phyloP scores from a whole-genome alignment of 164 flowering plant species.

The Protea cynaroides region DNA sequence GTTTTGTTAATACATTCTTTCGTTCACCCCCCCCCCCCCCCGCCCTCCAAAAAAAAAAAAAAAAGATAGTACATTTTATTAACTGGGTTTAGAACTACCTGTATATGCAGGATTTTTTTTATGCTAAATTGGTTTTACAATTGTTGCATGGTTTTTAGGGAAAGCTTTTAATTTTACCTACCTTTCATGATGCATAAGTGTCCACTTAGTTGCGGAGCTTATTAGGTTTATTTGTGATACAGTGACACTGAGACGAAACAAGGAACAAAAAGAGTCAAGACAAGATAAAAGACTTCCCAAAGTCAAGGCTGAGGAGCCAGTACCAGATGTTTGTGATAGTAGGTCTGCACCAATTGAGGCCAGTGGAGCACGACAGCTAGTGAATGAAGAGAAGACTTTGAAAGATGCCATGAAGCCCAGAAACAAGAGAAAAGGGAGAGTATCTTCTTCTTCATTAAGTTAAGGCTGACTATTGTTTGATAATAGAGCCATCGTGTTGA shows the following conservation, averaged over 20 bases:
- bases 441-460: constrained; percentile 12
- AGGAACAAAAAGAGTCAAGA: constrained; percentile 12
- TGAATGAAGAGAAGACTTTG: constrained; percentile 39
- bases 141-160: too few species aligned
- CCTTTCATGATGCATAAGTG: too few species aligned
- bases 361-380: constrained; percentile 11
- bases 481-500: too few species aligned
- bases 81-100: too few species aligned
- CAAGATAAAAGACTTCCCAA: constrained; percentile 12
- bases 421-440: constrained; percentile 53
- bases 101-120: too few species aligned
- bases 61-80: too few species aligned
- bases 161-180: too few species aligned
- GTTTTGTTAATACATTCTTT: too few species aligned
- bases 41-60: too few species aligned
- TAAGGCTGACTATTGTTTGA: constrained; percentile 20
- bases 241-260: constrained; percentile 24
- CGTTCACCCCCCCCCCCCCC: too few species aligned
- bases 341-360: constrained; percentile 19
- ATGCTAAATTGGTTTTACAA: too few species aligned
- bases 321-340: constrained; percentile 9
- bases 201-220: too few species aligned
- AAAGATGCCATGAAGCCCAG: constrained; percentile 82
- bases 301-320: constrained; percentile 17
- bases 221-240: constrained; percentile 9